phyloP scores from a whole-genome alignment of 208 protist genomes.

The Crithidia brevicula region DNA sequence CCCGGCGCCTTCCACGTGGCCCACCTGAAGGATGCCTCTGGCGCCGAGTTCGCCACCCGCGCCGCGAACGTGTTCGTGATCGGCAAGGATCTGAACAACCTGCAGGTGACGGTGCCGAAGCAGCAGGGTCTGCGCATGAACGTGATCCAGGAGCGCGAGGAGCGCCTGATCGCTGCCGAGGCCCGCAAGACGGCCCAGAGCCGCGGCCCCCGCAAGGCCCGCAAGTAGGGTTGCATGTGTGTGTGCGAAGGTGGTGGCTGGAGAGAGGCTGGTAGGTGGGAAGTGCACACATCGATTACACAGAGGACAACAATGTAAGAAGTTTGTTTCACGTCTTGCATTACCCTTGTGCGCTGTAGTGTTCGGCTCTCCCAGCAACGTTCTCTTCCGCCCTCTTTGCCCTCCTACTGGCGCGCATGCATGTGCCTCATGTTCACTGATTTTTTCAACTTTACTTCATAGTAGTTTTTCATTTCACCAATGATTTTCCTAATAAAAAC shows the following conservation, averaged over 20 bases:
- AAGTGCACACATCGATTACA: not conserved
- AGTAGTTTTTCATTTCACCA: not conserved
- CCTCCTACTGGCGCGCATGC: not conserved
- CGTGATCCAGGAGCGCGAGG: conserved; percentile 89
- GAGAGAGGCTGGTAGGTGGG: not conserved
- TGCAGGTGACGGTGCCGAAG: conserved; percentile 96
- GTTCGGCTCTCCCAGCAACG: not conserved
- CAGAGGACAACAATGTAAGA: not conserved
- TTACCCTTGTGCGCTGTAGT: not conserved
- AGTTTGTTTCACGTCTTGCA: not conserved
- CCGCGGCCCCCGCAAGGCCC: conserved; percentile 54
- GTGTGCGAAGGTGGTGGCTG: too few relatives aligned
- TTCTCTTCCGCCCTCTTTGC: not conserved
- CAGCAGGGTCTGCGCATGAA: conserved; percentile 95
- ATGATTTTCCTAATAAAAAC: not conserved
- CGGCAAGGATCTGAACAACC: conserved; percentile 91
- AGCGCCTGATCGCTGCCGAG: conserved; percentile 82
- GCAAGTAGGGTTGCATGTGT: conserved; percentile 68
- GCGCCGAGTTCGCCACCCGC: conserved; percentile 98
- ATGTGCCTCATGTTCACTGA: not conserved
- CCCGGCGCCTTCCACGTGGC: conserved; percentile 98
- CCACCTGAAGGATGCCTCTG: conserved; percentile 94
- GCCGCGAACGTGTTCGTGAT: conserved; percentile 99
- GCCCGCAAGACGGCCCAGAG: conserved; percentile 54
- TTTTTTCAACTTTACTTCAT: not conserved